Percentiles rank a stretch among this genome's conserved stretches.
Conservation (phyloP, 495 filamentous ascomycete genomes). For the Rhypophila decipiens region DNA sequence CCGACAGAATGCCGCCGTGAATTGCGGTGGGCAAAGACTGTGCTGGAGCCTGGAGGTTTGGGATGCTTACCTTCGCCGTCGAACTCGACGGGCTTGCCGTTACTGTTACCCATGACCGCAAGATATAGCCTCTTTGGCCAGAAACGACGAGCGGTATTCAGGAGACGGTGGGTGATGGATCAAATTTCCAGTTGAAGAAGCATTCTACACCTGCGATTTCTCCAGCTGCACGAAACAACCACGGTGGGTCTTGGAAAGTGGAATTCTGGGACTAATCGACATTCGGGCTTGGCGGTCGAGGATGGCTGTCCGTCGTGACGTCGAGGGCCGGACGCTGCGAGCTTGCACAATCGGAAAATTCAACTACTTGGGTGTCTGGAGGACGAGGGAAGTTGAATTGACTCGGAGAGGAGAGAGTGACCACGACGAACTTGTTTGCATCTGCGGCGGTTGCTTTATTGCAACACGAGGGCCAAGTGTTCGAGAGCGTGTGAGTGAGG, state of each 20-base stretch:
- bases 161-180: neutral
- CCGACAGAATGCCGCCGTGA: neutral
- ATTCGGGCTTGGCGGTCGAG: neutral
- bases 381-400: too few relatives aligned
- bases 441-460: too few relatives aligned
- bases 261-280: conserved; percentile 1
- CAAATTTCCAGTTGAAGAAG: conserved; percentile 6
- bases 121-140: neutral
- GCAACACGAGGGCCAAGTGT: too few relatives aligned
- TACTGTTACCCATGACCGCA: conserved; percentile 77
- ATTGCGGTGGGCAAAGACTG: conserved; percentile 4
- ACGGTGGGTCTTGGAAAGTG: conserved; percentile 7
- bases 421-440: too few relatives aligned
- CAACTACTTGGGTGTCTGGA: too few relatives aligned
- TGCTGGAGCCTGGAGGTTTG: neutral
- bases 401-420: too few relatives aligned
- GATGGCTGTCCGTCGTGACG: too few relatives aligned
- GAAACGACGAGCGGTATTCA: conserved; percentile 1
- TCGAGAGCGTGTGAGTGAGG: too few relatives aligned
- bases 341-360: too few relatives aligned
- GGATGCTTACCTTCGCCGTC: conserved; percentile 76
- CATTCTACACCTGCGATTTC: conserved; percentile 5
- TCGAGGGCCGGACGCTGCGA: too few relatives aligned
- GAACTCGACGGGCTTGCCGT: conserved; percentile 87
- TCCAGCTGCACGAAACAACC: conserved; percentile 3